These are phyloP conservation scores for Phyllosticta paracitricarpa DNA, from an alignment of 2,329 filamentous ascomycete genomes.

Conservation along the genomic window DNA sequence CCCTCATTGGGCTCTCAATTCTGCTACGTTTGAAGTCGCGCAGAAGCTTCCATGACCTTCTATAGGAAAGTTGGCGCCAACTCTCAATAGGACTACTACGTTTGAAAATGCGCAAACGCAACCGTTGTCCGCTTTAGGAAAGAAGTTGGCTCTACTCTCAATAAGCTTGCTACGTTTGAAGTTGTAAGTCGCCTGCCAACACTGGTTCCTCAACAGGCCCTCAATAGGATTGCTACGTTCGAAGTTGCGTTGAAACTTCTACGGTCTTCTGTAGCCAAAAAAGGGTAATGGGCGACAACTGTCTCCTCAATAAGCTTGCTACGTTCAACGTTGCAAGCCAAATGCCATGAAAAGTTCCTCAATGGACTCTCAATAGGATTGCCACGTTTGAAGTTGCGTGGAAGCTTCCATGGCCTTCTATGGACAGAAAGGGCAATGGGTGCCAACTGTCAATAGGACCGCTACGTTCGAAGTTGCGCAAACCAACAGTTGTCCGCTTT, in stretches of 20 bases:
- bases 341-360: background rate
- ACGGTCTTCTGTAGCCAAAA: no score
- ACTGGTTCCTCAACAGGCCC: background rate
- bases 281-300: background rate
- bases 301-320: background rate
- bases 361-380: background rate
- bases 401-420: no score
- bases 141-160: background rate
- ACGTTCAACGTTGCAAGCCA: background rate
- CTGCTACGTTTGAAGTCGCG: background rate
- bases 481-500: no score
- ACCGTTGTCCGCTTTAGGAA: no score
- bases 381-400: no score
- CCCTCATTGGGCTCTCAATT: background rate
- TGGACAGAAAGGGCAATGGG: no score
- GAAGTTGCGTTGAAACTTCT: no score
- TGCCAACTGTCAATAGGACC: background rate
- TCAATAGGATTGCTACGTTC: background rate
- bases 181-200: background rate
- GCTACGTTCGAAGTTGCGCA: no score
- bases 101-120: no score
- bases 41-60: no score
- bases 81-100: background rate
- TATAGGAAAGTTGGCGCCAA: background rate
- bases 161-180: background rate